Evolutionary conservation across 2,329 filamentous ascomycete genomes (phyloP), one percentile per base, ranked within the genome.

Genomic region (Claviceps monticola): DNA sequence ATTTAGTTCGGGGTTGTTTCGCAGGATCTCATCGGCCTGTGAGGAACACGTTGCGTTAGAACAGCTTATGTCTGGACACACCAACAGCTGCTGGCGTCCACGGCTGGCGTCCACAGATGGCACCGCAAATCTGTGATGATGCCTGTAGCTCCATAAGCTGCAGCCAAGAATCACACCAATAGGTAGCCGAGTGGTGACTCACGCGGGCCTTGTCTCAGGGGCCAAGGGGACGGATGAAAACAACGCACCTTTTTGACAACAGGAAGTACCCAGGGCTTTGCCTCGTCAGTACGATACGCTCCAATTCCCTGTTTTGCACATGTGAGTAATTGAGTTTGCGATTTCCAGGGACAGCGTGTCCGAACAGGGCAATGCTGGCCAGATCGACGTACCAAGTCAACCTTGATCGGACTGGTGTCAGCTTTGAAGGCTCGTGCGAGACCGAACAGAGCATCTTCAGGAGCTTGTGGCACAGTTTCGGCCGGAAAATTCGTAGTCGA

Each of bases 261-360:
- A 19, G 93, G 91, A 56, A 98, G 72, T 56, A 98, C 83, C 93
- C 93, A 98, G 3, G 93, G 93, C 74, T 97, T 97, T 55, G 89
- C 91, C 65, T 90, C 85, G 72, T 97, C 78, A 64, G 95, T 93
- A 66, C 93, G 80, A 72, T 98, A 98, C 54, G 93, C 93, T 60
- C 93, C 93, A 72, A 97, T 82, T 53, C 80, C 80, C 78, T 80
- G 53, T 46, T 46, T 39, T 34, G 29, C 29, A 34, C 29, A 34
- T 34, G 23, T 26, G 45, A 14, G 46, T 37, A 34, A 34, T 11
- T 34, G 29, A 34, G 29, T 11, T 34, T 34, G 29, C 29, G 9
- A 34, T 34, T 34, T 11, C 29, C 29, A 34, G 29, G 9, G 29
- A 34, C 29, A 34, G 29, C 29, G 29, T 34, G 29, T 34, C 29